Conservation (phyloP, 495 filamentous ascomycete species). For the Hypoxylon lienhwacheense region DNA sequence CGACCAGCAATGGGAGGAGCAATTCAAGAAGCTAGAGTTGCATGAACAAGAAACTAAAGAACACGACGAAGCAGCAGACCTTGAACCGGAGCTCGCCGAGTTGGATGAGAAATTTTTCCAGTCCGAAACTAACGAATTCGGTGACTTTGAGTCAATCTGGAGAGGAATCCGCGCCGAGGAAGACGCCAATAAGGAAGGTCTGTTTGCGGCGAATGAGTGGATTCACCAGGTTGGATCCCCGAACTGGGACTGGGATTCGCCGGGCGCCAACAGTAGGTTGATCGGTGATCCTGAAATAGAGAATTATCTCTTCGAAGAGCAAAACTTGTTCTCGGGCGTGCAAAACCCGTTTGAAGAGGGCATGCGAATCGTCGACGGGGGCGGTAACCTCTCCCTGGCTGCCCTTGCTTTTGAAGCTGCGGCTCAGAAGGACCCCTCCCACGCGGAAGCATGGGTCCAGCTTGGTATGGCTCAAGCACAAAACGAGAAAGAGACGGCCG, state of each 20-base stretch:
- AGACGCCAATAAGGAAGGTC: conserved; percentile 67
- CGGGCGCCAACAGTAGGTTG: conserved; percentile 57
- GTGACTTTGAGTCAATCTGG: conserved; percentile 90
- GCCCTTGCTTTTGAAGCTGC: conserved; percentile 97
- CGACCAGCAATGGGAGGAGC: conserved; percentile 91
- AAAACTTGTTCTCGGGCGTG: conserved; percentile 80
- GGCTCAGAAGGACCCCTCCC: conserved; percentile 81
- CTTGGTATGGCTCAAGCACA: conserved; percentile 91
- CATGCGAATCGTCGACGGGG: conserved; percentile 83
- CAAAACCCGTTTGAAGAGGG: conserved; percentile 87
- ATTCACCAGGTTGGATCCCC: conserved; percentile 67
- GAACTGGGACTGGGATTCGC: conserved; percentile 53
- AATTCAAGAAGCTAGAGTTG: conserved; percentile 87
- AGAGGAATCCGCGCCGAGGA: conserved; percentile 81
- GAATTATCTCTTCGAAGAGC: conserved; percentile 91
- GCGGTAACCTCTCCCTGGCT: conserved; percentile 90
- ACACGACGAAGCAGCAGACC: conserved; percentile 70
- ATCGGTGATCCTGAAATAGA: conserved; percentile 73
- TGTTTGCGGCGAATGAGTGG: conserved; percentile 66
- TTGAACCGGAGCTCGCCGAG: conserved; percentile 86
- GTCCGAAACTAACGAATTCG: conserved; percentile 63
- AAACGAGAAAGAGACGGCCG: conserved; percentile 96
- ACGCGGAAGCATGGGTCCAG: conserved; percentile 90
- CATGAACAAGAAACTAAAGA: conserved; percentile 59
- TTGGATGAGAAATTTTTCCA: conserved; percentile 66